Percentiles rank a stretch among this genome's conserved stretches.
Conservation (phyloP, 1,284 basidiomycete genomes). For the Spongispora temasekensis region DNA sequence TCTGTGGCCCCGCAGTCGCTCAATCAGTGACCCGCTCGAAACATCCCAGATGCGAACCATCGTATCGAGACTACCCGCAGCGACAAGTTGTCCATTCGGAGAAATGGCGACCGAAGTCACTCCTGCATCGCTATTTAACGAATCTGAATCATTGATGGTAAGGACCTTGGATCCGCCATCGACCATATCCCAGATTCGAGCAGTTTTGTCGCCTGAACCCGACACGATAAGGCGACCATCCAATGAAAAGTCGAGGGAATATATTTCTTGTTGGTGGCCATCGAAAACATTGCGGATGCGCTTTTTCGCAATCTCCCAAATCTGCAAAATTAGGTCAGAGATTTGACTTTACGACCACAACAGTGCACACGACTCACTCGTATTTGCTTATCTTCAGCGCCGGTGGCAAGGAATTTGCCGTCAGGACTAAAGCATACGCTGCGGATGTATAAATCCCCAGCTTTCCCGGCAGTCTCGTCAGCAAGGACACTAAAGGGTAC, state of each 20-base stretch:
- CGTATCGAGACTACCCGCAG: conserved; percentile 83
- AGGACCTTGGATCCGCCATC: conserved; percentile 59
- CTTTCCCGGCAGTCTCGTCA: conserved; percentile 65
- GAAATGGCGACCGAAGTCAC: conserved; percentile 83
- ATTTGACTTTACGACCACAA: conserved; percentile 9
- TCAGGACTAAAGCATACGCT: conserved; percentile 86
- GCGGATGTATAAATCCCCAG: conserved; percentile 81
- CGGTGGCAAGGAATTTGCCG: conserved; percentile 79
- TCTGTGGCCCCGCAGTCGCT: conserved; percentile 77
- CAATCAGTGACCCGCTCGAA: conserved; percentile 67
- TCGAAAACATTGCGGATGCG: conserved; percentile 74
- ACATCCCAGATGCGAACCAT: conserved; percentile 90
- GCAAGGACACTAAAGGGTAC: conserved; percentile 55
- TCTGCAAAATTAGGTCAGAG: conserved; percentile 43
- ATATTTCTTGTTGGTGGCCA: conserved; percentile 90
- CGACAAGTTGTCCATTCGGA: conserved; percentile 79
- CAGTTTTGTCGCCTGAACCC: conserved; percentile 87
- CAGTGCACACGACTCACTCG: conserved; percentile 54
- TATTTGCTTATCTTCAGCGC: conserved; percentile 83
- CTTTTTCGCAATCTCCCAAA: conserved; percentile 84
- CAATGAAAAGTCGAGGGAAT: conserved; percentile 84
- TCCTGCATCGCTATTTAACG: conserved; percentile 65
- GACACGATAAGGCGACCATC: conserved; percentile 86
- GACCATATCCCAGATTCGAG: conserved; percentile 86
- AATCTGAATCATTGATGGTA: conserved; percentile 59